A percentile compares a stretch with the other conserved stretches of the same genome.
Conservation (phyloP, 495 filamentous ascomycete genomes). For the Penicillium fimorum region DNA sequence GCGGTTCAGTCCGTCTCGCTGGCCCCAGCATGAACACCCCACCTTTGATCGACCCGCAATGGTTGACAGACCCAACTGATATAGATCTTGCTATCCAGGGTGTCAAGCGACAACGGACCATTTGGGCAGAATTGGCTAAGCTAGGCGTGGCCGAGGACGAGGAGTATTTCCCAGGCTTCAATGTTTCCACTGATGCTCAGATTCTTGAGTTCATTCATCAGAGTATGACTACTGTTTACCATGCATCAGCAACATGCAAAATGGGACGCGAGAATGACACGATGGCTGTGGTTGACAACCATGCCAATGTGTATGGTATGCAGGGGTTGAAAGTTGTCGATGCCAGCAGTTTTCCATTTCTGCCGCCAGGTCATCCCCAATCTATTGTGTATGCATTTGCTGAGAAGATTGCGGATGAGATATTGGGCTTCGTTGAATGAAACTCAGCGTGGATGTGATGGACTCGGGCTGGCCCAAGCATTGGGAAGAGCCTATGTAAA, state of each 20-base stretch:
- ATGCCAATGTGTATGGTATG: slow-evolving; percentile 49
- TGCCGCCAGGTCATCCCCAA: slow-evolving; percentile 54
- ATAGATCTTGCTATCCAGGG: slow-evolving; percentile 42
- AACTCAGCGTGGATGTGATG: neutral
- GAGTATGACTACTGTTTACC: slow-evolving; percentile 44
- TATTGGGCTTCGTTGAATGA: slow-evolving; percentile 18
- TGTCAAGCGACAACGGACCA: slow-evolving; percentile 42
- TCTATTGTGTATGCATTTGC: slow-evolving; percentile 49
- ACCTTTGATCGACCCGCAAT: slow-evolving; percentile 52
- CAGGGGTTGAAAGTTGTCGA: slow-evolving; percentile 53
- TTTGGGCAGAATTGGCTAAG: slow-evolving; percentile 24
- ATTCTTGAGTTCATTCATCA: slow-evolving; percentile 44
- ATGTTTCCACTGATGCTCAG: slow-evolving; percentile 45
- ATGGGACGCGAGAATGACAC: slow-evolving; percentile 46
- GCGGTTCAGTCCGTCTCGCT: slow-evolving; percentile 52
- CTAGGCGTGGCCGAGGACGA: slow-evolving; percentile 18
- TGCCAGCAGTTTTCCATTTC: slow-evolving; percentile 47
- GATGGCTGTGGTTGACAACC: slow-evolving; percentile 51
- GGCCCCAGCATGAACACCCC: slow-evolving; percentile 31
- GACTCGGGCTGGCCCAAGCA: neutral
- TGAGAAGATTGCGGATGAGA: slow-evolving; percentile 57
- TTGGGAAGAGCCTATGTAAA: neutral
- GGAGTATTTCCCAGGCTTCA: slow-evolving; percentile 44
- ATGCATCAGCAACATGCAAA: slow-evolving; percentile 48
- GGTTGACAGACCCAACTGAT: slow-evolving; percentile 45